Evolutionary conservation across 208 protist species (phyloP).

Genomic region (Acanthamoeba healyi): DNA sequence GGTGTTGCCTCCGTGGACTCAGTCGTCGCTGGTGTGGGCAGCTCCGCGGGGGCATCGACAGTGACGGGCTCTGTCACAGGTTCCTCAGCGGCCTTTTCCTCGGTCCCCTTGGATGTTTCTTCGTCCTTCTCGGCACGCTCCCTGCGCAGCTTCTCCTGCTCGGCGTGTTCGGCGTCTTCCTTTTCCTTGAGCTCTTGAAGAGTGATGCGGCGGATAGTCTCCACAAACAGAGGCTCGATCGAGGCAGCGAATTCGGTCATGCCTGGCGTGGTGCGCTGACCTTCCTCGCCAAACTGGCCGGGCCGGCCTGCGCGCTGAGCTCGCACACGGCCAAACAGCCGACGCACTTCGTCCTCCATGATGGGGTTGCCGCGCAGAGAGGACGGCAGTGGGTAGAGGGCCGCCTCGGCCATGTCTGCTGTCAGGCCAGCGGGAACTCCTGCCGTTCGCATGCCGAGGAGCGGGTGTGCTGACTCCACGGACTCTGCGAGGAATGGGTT

Average conservation of each 20-base stretch:
- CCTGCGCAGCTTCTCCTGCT: not conserved
- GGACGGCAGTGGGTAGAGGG: slow-evolving; percentile 3
- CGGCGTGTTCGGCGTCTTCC: slow-evolving; percentile 36
- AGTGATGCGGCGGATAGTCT: slow-evolving; percentile 14
- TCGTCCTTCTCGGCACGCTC: slow-evolving; percentile 33
- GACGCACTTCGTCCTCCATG: slow-evolving; percentile 55
- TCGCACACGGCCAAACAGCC: not conserved
- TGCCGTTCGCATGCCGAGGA: not conserved
- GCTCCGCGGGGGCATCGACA: not conserved
- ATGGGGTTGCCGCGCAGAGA: slow-evolving; percentile 25
- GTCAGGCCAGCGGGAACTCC: too few relatives aligned
- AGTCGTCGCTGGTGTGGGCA: not conserved
- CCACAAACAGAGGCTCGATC: slow-evolving; percentile 47
- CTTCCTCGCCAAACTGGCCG: not conserved
- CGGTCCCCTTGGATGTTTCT: not conserved
- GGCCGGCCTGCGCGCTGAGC: not conserved
- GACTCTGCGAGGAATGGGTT: slow-evolving; percentile 50
- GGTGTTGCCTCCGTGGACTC: not conserved
- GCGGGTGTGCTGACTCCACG: slow-evolving; percentile 7
- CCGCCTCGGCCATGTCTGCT: not conserved
- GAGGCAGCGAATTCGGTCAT: slow-evolving; percentile 65
- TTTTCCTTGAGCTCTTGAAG: slow-evolving; percentile 32
- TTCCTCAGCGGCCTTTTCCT: slow-evolving; percentile 2
- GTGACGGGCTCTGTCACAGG: not conserved
- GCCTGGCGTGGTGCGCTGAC: slow-evolving; percentile 7